A percentile compares a stretch with the other conserved stretches of the same genome.
Evolutionary conservation across 768 basidiomycete genomes (phyloP).

Genomic region (Tremella yokohamensis): DNA sequence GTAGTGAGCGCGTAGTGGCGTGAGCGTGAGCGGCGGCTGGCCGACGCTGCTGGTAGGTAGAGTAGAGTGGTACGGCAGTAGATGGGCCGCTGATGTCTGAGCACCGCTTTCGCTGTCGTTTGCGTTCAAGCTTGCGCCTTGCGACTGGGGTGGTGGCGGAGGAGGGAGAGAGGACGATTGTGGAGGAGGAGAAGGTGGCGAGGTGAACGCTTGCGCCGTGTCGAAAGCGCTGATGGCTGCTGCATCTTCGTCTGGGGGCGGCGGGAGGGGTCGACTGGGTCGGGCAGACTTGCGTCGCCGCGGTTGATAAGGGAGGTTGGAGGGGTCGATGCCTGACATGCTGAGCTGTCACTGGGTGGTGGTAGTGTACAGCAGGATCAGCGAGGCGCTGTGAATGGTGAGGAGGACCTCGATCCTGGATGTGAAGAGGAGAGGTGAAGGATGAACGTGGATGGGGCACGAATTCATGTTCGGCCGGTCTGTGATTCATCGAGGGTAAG

Average conservation of each 20-base stretch:
- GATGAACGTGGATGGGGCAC: not conserved
- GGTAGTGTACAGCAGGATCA: not conserved
- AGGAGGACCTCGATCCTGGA: not conserved
- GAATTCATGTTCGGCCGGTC: too few relatives aligned
- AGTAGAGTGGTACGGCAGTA: slow-evolving; percentile 32
- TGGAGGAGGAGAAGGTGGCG: slow-evolving; percentile 35
- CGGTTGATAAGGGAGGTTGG: slow-evolving; percentile 30
- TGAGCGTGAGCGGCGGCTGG: slow-evolving; percentile 55
- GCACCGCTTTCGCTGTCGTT: slow-evolving; percentile 3
- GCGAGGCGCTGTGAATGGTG: not conserved
- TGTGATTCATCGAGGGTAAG: too few relatives aligned
- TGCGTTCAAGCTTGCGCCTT: not conserved
- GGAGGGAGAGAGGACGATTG: slow-evolving; percentile 9
- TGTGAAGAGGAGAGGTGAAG: not conserved
- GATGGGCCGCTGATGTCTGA: slow-evolving; percentile 29
- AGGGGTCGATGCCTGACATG: slow-evolving; percentile 19
- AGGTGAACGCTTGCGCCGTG: slow-evolving; percentile 26
- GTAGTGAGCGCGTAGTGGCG: slow-evolving; percentile 90
- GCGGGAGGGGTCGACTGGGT: slow-evolving; percentile 23
- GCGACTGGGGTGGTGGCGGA: slow-evolving; percentile 11
- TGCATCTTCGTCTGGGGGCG: slow-evolving; percentile 32
- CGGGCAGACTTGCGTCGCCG: slow-evolving; percentile 7
- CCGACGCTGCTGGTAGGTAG: slow-evolving; percentile 14
- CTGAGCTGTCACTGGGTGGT: not conserved
- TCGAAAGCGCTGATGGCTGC: slow-evolving; percentile 27